Percentiles rank a stretch among this genome's conserved stretches.
Evolutionary conservation across 2,329 filamentous ascomycete genomes (phyloP).

Genomic region (Xylaria sp.): DNA sequence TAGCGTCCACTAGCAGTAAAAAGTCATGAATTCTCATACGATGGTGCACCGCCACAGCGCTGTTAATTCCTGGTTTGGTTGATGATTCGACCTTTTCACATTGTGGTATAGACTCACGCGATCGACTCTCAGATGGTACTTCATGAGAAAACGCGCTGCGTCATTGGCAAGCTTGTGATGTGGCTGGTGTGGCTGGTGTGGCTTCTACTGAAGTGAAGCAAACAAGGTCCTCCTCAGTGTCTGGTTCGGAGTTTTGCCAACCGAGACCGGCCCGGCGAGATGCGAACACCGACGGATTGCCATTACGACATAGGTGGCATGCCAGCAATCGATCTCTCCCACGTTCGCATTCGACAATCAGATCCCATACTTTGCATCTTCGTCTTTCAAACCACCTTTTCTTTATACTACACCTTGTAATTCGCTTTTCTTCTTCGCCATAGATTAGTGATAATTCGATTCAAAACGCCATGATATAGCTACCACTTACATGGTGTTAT

Average conservation of each 20-base stretch:
- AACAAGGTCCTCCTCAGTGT: not conserved
- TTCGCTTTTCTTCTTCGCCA: not conserved
- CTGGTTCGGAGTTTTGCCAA: not conserved
- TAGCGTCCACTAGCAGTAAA: not conserved
- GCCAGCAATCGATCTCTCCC: not conserved
- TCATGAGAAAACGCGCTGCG: not conserved
- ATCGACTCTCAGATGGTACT: not conserved
- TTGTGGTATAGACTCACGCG: not conserved
- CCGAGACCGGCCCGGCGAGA: slow-evolving; percentile 3
- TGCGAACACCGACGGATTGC: not conserved
- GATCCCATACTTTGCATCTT: too few relatives aligned
- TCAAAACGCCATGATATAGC: slow-evolving; percentile 20
- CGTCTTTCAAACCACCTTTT: not conserved
- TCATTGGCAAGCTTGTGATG: not conserved
- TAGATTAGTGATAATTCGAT: too few relatives aligned
- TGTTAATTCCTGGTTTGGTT: not conserved
- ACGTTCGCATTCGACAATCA: too few relatives aligned
- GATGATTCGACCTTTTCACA: not conserved
- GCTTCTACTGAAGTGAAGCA: not conserved
- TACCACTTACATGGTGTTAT: not conserved
- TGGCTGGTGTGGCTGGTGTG: not conserved
- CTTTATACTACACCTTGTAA: not conserved
- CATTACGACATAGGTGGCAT: not conserved
- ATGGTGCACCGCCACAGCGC: not conserved
- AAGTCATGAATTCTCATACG: not conserved